Base-by-base conservation (phyloP, 805 yeast species). In the Isabelozyma gotoi region DNA sequence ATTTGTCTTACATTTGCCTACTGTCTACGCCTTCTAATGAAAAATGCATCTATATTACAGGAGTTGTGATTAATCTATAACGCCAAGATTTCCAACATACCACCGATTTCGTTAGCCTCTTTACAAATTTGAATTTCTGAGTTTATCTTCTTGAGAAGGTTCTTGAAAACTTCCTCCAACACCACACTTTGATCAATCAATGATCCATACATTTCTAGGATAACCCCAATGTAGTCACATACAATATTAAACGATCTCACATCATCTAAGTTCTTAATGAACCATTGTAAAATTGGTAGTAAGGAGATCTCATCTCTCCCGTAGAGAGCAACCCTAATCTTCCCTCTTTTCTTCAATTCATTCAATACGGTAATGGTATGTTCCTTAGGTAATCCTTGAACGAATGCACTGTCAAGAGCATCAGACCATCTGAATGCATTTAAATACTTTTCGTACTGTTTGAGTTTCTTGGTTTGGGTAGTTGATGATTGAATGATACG, bases 361-460 rank as follows among this genome's bases (percentile, higher is more conserved):
- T 84, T 85, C 47, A 94, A 71, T 2, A 90, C 89, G 12, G 96
- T 85, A 6, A 88, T 71, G 0, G 96, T 87, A 47, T 84, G 74
- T 55, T 91, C 97, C 45, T 83, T 80, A 0, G 92, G 81, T 60
- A 84, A 76, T 10, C 96, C 96, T 2, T 85, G 77, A 11, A 79
- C 73, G 49, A 92, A 83, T 1, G 96, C 97, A 45, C 84, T 76
- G 62, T 92, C 96, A 36, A 94, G 74, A 4, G 98, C 97, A 52
- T 91, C 97, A 2, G 83, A 62, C 97, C 98, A 94, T 59, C 85
- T 81, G 73, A 94, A 94, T 19, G 86, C 86, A 59, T 88, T 87
- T 48, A 94, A 74, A 56, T 85, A 85, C 58, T 77, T 85, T 63
- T 94, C 99, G 59, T 84, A 92, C 38, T 81, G 84, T 63, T 84